Evolutionary conservation across 2,329 filamentous ascomycete genomes (phyloP).

Genomic region (Colletotrichum tamarilloi): DNA sequence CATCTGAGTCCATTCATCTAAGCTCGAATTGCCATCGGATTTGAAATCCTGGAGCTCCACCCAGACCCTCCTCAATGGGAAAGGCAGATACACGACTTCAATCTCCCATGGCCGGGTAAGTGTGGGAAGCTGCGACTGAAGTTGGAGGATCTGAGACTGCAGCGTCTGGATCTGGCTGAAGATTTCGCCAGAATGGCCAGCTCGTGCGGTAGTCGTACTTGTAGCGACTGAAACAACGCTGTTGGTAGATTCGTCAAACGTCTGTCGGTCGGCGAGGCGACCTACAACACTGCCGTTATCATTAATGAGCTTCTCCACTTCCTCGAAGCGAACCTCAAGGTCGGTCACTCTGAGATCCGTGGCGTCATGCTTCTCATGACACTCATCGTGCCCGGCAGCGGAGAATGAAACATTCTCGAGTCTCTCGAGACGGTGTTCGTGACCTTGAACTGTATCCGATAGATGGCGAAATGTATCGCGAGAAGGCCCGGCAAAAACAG

Average conservation of each 20-base stretch:
- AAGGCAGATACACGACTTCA: conserved; percentile 81
- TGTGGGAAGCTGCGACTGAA: conserved; percentile 73
- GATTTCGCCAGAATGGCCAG: conserved; percentile 58
- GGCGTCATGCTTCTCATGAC: conserved; percentile 74
- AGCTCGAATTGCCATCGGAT: conserved; percentile 43
- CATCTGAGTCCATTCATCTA: conserved; percentile 67
- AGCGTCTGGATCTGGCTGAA: conserved; percentile 62
- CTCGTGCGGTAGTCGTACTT: conserved; percentile 49
- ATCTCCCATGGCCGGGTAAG: conserved; percentile 75
- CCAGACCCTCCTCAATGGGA: conserved; percentile 69
- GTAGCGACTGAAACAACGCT: conserved; percentile 61
- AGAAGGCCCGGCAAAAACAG: conserved; percentile 39
- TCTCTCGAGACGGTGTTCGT: conserved; percentile 73
- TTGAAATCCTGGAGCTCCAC: conserved; percentile 61
- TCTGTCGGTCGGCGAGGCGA: conserved; percentile 48
- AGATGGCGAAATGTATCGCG: conserved; percentile 57
- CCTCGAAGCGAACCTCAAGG: conserved; percentile 72
- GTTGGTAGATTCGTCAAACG: conserved; percentile 55
- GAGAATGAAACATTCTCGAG: conserved; percentile 79
- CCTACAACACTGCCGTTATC: conserved; percentile 56
- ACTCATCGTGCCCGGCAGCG: conserved; percentile 73
- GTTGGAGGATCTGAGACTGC: conserved; percentile 61
- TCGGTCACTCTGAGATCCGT: conserved; percentile 76
- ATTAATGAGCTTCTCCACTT: conserved; percentile 65
- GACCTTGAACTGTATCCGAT: conserved; percentile 65